Conservation (phyloP, 2,329 filamentous ascomycete genomes). For the Thelonectria rubi region DNA sequence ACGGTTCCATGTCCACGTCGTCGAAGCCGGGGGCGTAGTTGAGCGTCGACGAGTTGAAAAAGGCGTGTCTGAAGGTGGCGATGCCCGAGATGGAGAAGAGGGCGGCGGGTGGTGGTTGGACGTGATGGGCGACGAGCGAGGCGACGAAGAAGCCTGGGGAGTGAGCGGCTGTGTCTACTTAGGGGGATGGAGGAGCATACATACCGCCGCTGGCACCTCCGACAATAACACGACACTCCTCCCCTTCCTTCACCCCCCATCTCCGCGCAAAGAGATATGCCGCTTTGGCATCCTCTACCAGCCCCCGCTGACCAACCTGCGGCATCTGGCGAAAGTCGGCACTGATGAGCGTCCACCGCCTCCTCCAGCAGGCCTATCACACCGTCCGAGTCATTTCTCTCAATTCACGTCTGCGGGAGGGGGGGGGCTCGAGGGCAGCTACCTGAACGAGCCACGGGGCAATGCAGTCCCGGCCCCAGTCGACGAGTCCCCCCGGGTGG, state of each 20-base stretch:
- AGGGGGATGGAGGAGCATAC: background rate
- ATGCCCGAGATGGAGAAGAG: constrained; percentile 49
- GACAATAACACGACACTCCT: constrained; percentile 43
- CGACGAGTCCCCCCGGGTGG: constrained; percentile 48
- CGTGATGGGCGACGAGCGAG: constrained; percentile 42
- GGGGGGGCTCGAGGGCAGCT: constrained; percentile 1
- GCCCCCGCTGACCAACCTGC: constrained; percentile 40
- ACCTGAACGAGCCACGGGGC: constrained; percentile 51
- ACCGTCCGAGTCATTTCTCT: background rate
- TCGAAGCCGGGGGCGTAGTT: constrained; percentile 41
- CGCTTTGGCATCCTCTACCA: constrained; percentile 44
- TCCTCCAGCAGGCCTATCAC: constrained; percentile 41
- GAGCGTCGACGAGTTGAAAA: constrained; percentile 48
- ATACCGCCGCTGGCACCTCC: constrained; percentile 49
- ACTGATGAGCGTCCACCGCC: constrained; percentile 48
- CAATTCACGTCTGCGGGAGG: too few relatives aligned
- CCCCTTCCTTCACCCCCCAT: constrained; percentile 26
- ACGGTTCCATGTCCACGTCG: constrained; percentile 36
- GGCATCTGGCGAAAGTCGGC: constrained; percentile 49
- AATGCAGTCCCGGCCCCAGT: constrained; percentile 44
- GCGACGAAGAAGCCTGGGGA: constrained; percentile 46
- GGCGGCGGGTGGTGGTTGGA: constrained; percentile 43
- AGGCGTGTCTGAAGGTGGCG: constrained; percentile 48
- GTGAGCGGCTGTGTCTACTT: background rate
- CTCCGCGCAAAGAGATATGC: constrained; percentile 46